A percentile compares a stretch with the other conserved stretches of the same genome.
These are phyloP conservation scores for Aspergillus aculeatinus DNA, from an alignment of 2,329 filamentous ascomycete species.

Conservation along the genomic window DNA sequence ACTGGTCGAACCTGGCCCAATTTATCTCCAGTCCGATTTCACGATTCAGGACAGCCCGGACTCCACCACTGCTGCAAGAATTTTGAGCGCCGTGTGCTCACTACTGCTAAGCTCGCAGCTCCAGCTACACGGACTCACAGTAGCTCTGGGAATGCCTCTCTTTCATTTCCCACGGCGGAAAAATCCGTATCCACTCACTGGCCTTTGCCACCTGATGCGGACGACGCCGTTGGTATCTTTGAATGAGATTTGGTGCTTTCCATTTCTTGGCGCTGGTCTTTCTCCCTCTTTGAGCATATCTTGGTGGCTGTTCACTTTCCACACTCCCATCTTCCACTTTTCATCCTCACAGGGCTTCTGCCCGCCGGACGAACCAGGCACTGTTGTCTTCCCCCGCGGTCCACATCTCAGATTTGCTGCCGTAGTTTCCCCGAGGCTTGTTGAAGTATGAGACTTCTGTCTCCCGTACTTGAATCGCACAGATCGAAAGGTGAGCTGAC, in stretches of 20 bases:
- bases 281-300: no score
- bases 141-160: not conserved
- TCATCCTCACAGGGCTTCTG: not conserved
- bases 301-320: no score
- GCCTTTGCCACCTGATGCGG: slow-evolving; percentile 6
- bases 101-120: not conserved
- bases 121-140: not conserved
- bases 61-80: slow-evolving; percentile 4
- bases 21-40: slow-evolving; percentile 1
- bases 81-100: not conserved
- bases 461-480: not conserved
- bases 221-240: not conserved
- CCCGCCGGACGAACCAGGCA: not conserved
- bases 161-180: slow-evolving; percentile 4
- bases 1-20: not conserved
- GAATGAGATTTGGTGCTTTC: not conserved
- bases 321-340: not conserved
- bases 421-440: not conserved
- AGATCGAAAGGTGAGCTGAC: not conserved
- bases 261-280: not conserved
- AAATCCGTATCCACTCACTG: slow-evolving; percentile 9
- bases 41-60: not conserved
- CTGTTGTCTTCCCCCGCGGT: not conserved
- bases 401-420: not conserved
- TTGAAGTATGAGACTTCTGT: not conserved